Conservation (phyloP, 345 rosid species). For the Syzygium aromaticum region DNA sequence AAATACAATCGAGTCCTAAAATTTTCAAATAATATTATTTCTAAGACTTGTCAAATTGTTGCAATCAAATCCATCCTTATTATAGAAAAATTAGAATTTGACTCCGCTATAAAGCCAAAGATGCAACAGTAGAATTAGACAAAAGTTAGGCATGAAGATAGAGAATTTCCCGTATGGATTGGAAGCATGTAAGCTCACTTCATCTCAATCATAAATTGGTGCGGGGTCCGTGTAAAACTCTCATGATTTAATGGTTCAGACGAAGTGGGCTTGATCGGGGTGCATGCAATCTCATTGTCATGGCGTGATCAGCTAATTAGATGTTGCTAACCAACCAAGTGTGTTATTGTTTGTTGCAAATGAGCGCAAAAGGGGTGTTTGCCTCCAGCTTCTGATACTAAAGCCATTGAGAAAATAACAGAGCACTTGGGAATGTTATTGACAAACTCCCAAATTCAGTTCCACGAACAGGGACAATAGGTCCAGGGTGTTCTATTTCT, state of each 20-base stretch:
- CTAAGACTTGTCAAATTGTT: too few species aligned
- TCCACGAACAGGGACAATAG: background rate
- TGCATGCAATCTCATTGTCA: background rate
- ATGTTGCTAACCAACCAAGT: background rate
- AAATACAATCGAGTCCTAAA: too few species aligned
- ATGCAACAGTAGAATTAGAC: background rate
- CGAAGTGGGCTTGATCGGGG: background rate
- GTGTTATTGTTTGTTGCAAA: background rate
- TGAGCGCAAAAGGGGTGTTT: background rate
- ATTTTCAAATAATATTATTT: too few species aligned
- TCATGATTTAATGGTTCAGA: background rate
- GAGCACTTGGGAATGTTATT: background rate
- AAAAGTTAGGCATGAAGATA: background rate
- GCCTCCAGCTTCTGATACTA: background rate
- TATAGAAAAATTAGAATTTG: too few species aligned
- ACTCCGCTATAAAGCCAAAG: background rate
- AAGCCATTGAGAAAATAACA: background rate
- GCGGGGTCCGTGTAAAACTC: too few species aligned
- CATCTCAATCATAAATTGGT: too few species aligned
- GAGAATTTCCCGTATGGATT: background rate
- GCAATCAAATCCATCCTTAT: too few species aligned
- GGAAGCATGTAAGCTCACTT: background rate
- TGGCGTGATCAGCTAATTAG: background rate
- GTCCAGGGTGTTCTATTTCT: background rate
- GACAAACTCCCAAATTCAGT: background rate